A percentile compares a stretch with the other conserved stretches of the same genome.
phyloP scores from a whole-genome alignment of 2,329 filamentous ascomycete genomes.

The Talaromyces rugulosus region DNA sequence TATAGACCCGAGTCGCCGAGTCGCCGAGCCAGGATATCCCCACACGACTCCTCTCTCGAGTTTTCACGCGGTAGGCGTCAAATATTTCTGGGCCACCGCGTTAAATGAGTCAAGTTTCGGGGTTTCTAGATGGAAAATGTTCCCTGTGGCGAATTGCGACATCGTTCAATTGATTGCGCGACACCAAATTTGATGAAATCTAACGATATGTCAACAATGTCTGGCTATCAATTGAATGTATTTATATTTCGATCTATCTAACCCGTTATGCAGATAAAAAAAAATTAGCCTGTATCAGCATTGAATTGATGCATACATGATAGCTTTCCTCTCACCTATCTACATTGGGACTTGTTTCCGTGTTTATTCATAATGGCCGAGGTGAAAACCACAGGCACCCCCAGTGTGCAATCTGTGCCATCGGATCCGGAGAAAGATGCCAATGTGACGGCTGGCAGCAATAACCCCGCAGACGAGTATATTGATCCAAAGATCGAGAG shows the following conservation, averaged over 20 bases:
- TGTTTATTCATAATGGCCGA: neutral
- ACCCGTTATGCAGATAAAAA: too few species aligned
- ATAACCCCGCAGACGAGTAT: slow-evolving; percentile 2
- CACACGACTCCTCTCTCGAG: neutral
- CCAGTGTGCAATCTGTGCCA: slow-evolving; percentile 5
- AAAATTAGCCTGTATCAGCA: too few species aligned
- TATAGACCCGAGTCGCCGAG: neutral
- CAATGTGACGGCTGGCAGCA: neutral
- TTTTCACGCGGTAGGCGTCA: neutral
- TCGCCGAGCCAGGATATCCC: neutral
- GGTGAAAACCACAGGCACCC: slow-evolving; percentile 1
- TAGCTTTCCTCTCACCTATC: neutral
- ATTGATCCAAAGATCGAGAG: slow-evolving; percentile 8
- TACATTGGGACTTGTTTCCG: neutral
- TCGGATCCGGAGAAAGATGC: slow-evolving; percentile 4
- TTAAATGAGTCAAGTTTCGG: neutral
- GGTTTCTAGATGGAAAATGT: neutral
- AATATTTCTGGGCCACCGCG: neutral
- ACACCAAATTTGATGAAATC: neutral
- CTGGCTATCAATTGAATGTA: too few species aligned
- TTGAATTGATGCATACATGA: too few species aligned
- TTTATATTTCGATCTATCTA: too few species aligned
- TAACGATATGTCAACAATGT: too few species aligned
- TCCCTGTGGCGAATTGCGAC: slow-evolving; percentile 4
- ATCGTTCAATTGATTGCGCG: slow-evolving; percentile 4